Evolutionary conservation across 495 filamentous ascomycete genomes (phyloP).

Genomic region (Rhypophila decipiens): DNA sequence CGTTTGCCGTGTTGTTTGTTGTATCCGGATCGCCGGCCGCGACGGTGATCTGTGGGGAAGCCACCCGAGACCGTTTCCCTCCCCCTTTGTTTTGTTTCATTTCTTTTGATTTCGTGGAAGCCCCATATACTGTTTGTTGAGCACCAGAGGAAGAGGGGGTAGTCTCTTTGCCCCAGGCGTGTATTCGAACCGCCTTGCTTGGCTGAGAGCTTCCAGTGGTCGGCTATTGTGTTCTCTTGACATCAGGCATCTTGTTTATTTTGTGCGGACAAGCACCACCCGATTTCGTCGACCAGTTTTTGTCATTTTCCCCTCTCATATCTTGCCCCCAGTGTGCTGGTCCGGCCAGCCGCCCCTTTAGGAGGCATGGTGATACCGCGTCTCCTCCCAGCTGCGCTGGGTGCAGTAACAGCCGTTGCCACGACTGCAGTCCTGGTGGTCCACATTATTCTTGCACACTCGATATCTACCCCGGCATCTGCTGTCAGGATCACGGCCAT

Average conservation of each 20-base stretch:
- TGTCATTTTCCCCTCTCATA: background rate
- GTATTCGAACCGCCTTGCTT: background rate
- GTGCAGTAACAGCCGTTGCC: slow-evolving; percentile 29
- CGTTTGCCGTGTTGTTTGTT: too few species aligned
- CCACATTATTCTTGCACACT: slow-evolving; percentile 34
- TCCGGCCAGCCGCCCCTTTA: slow-evolving; percentile 1
- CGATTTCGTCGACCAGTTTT: slow-evolving; percentile 1
- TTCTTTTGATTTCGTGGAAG: too few species aligned
- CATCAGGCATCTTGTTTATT: background rate
- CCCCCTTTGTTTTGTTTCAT: too few species aligned
- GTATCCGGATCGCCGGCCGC: too few species aligned
- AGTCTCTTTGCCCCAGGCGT: background rate
- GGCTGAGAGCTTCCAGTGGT: background rate
- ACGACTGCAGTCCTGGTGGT: slow-evolving; percentile 34
- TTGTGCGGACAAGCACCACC: background rate
- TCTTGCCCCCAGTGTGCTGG: background rate
- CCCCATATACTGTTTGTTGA: too few species aligned
- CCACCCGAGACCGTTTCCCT: too few species aligned
- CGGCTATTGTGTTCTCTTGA: background rate
- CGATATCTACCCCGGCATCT: slow-evolving; percentile 21
- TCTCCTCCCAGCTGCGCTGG: slow-evolving; percentile 29
- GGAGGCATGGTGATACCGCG: slow-evolving; percentile 28
- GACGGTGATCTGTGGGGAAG: too few species aligned
- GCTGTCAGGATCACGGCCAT: slow-evolving; percentile 27
- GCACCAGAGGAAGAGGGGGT: background rate